These are phyloP conservation scores for Xylariaceae sp. DNA, from an alignment of 2,329 filamentous ascomycete genomes.

Conservation along the genomic window DNA sequence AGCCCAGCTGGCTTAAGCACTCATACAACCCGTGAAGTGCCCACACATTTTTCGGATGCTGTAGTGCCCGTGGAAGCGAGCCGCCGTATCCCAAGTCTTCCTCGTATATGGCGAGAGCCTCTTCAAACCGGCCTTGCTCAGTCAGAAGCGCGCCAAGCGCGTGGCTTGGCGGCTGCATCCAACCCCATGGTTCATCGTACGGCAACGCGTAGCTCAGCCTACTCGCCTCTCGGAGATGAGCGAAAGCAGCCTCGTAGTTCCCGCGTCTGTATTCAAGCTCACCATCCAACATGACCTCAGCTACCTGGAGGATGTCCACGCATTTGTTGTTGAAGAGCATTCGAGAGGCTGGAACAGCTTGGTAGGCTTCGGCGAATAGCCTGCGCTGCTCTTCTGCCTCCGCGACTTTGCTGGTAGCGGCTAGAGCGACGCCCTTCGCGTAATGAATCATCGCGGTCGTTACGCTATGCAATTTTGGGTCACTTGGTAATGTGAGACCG, in stretches of 20 bases:
- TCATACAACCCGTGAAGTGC: conserved; percentile 69
- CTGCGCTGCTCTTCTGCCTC: conserved; percentile 51
- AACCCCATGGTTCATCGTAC: conserved; percentile 73
- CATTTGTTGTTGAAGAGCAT: conserved; percentile 67
- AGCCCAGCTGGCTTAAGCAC: conserved; percentile 56
- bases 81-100: conserved; percentile 58
- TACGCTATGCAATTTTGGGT: conserved; percentile 60
- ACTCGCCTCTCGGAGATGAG: conserved; percentile 54
- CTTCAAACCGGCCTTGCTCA: conserved; percentile 57
- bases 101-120: conserved; percentile 54
- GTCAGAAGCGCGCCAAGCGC: conserved; percentile 66
- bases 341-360: conserved; percentile 53
- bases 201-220: conserved; percentile 58
- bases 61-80: conserved; percentile 58
- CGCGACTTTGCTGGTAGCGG: conserved; percentile 51
- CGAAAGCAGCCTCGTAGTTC: conserved; percentile 56
- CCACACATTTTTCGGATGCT: conserved; percentile 73
- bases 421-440: conserved; percentile 62
- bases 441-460: conserved; percentile 67
- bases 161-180: conserved; percentile 72
- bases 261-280: conserved; percentile 67
- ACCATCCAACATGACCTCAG: conserved; percentile 64
- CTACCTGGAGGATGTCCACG: conserved; percentile 59
- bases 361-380: conserved; percentile 49
- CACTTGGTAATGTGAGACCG: conserved; percentile 50